Base-by-base conservation (phyloP, 208 protist genomes). In the Crithidia sp. region DNA sequence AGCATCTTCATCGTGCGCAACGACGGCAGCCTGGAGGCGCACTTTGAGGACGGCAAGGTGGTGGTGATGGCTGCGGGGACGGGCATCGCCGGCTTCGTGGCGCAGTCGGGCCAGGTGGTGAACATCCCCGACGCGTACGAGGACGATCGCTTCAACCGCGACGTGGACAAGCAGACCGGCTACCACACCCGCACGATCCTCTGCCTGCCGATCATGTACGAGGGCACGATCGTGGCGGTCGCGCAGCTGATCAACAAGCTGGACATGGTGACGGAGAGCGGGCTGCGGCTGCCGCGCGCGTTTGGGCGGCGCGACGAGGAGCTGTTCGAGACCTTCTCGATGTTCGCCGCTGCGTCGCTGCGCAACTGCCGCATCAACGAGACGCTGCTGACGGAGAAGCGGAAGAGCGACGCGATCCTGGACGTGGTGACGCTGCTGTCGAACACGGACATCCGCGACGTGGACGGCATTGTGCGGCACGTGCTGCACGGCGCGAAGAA, bases 221-320 rank as follows among this genome's bases (percentile, higher is more conserved):
- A 93, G 58, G 87, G 83, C 19, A 74, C 74, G n/a, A 87, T 90
- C 52, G 83, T 94, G 13, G 89, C 87, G 57, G 87, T 92, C 52
- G 85, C 89, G 16, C 85, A 91, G 79, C 76, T 94, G 54, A 87
- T 92, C 50, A 94, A 94, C 79, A 94, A 94, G 71, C 56, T 89
- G 61, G 83, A 91, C 71, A 65, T 85, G 67, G 81, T 88, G 50
- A 90, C 86, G 28, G 71, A 77, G 67, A 86, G 86, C 59, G 82
- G 83, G 28, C 76, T 86, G 55, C 75, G 75, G 13, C 57, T 86
- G 41, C 86, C 76, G 19, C 82, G 79, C 40, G 78, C 65, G 40
- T 94, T 92, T 66, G 81, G 79, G 2, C 76, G 63, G 67, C 77
- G 83, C 44, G 89, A 92, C 67, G 86, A 94, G 72, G 81, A 92